Conservation (phyloP, 129 eudicot species). For the Flaveria sonorensis region DNA sequence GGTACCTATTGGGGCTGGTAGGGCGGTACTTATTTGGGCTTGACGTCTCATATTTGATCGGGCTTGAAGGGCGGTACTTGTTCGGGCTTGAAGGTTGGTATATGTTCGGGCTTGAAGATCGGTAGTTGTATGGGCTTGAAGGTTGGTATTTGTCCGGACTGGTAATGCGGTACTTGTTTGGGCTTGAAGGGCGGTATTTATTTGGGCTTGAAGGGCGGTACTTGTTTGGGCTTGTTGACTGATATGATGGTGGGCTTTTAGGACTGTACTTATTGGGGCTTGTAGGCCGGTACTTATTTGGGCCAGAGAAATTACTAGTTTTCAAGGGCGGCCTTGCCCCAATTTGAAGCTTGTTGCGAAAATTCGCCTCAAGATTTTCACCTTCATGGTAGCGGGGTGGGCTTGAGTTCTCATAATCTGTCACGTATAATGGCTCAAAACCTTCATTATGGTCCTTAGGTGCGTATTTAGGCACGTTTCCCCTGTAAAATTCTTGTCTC, state of each 20-base stretch:
- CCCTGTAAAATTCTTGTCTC: neutral
- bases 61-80: neutral
- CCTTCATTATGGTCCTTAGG: constrained; percentile 11
- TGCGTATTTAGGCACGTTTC: neutral
- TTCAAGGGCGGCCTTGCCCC: constrained; percentile 9
- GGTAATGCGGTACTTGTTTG: neutral
- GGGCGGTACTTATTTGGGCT: neutral
- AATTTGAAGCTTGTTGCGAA: constrained; percentile 26
- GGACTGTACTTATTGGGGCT: neutral
- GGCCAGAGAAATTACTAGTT: neutral
- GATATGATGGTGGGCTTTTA: neutral
- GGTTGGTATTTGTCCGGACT: neutral
- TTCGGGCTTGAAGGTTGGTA: neutral
- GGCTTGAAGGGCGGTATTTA: neutral
- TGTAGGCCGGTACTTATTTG: neutral
- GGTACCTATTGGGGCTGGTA: neutral
- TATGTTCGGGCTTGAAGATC: neutral
- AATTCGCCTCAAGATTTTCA: constrained; percentile 10
- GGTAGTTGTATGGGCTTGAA: neutral
- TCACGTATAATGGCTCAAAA: constrained; percentile 9
- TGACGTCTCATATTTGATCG: neutral
- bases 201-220: neutral
- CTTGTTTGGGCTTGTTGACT: neutral
- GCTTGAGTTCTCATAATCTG: constrained; percentile 26
- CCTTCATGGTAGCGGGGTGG: neutral